These are phyloP conservation scores for Arthrobotrys sinensis DNA, from an alignment of 2,329 filamentous ascomycete species.

Conservation along the genomic window DNA sequence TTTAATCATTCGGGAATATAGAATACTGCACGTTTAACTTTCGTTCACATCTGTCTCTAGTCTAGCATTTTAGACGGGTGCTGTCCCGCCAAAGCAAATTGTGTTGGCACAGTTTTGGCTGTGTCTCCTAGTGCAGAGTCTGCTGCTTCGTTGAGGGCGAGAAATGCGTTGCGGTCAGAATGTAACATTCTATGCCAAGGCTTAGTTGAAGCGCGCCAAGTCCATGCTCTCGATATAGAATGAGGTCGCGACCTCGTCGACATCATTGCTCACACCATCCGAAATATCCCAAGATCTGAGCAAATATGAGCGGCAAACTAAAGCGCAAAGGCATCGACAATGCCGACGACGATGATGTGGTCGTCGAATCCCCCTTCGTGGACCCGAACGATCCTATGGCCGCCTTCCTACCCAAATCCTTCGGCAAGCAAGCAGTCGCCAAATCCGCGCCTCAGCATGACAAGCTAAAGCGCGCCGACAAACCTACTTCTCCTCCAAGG, in stretches of 20 bases:
- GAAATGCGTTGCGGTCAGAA: constrained; percentile 10
- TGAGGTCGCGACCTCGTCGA: not conserved
- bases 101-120: too few relatives aligned
- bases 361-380: constrained; percentile 73
- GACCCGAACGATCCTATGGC: constrained; percentile 79
- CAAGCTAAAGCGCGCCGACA: constrained; percentile 58
- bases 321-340: constrained; percentile 49
- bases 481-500: constrained; percentile 14
- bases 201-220: constrained; percentile 2
- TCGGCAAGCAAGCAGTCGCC: constrained; percentile 81
- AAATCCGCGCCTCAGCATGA: constrained; percentile 46
- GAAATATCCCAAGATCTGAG: not conserved
- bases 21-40: too few relatives aligned
- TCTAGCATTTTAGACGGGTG: too few relatives aligned
- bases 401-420: constrained; percentile 83
- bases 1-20: too few relatives aligned
- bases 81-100: too few relatives aligned
- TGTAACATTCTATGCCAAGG: constrained; percentile 29
- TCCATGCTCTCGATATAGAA: not conserved
- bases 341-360: constrained; percentile 72
- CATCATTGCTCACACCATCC: not conserved
- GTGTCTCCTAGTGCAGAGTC: too few relatives aligned
- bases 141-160: not conserved
- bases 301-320: constrained; percentile 44
- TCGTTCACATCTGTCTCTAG: too few relatives aligned